Conservation (phyloP, 169 alveolate species). For the Cryptosporidium ubiquitum region DNA sequence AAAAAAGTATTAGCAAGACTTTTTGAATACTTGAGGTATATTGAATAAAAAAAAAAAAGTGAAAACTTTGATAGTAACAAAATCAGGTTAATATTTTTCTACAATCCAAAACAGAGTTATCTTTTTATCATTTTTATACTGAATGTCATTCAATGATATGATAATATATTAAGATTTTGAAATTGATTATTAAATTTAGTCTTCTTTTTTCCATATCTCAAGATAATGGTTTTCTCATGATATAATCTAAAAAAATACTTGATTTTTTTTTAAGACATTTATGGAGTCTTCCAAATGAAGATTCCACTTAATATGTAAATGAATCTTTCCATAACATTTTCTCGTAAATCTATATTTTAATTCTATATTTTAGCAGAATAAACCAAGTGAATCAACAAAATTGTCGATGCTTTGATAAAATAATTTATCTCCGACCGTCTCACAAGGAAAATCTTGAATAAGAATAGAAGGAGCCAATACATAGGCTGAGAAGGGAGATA, state of each 20-base stretch:
- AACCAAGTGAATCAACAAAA: constrained; percentile 34
- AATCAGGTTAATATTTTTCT: not conserved
- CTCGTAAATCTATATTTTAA: too few relatives aligned
- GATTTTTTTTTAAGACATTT: not conserved
- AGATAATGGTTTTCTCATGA: too few relatives aligned
- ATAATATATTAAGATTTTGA: too few relatives aligned
- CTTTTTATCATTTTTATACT: not conserved
- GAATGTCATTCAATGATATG: not conserved
- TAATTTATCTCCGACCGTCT: constrained; percentile 35
- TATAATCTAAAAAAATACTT: not conserved
- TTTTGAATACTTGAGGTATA: not conserved
- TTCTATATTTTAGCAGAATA: not conserved
- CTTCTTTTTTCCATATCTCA: not conserved
- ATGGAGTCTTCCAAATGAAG: not conserved
- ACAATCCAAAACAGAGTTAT: not conserved
- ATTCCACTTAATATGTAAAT: too few relatives aligned
- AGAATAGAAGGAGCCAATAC: constrained; percentile 48
- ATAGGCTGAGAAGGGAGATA: constrained; percentile 61
- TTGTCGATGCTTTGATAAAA: constrained; percentile 33
- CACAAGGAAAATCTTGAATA: constrained; percentile 23
- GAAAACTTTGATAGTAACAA: not conserved
- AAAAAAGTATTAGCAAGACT: too few relatives aligned
- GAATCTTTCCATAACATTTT: not conserved
- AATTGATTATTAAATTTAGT: too few relatives aligned
- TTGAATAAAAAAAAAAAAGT: too few relatives aligned